phyloP scores from a whole-genome alignment of 225 moss, liverwort and hornwort species.

The Pseudoscleropodium purum region DNA sequence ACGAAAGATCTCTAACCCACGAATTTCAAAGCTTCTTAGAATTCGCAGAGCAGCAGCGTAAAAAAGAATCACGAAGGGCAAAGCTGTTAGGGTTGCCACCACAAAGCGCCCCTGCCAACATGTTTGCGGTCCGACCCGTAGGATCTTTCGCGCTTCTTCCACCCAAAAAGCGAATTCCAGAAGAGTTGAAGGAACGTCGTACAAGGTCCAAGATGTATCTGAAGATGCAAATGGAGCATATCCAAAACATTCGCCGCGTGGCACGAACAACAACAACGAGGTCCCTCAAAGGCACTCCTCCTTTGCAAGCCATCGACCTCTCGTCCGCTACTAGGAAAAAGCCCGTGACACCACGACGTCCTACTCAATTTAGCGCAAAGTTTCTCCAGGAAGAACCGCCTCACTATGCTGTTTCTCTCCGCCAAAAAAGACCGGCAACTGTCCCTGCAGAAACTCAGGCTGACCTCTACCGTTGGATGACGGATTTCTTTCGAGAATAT shows the following conservation, averaged over 20 bases:
- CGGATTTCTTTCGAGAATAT: slow-evolving; percentile 7
- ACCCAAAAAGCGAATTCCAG: not conserved
- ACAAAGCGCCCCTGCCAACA: not conserved
- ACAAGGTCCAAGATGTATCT: not conserved
- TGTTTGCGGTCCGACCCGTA: not conserved
- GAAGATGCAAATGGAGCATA: slow-evolving; percentile 17
- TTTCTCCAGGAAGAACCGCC: slow-evolving; percentile 7
- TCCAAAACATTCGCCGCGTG: slow-evolving; percentile 5
- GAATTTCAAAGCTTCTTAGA: slow-evolving; percentile 12
- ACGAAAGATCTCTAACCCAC: slow-evolving; percentile 5
- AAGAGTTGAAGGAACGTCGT: not conserved
- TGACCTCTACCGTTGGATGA: slow-evolving; percentile 15
- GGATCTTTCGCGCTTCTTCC: not conserved
- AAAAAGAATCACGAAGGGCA: not conserved
- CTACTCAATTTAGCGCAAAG: not conserved
- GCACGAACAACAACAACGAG: not conserved
- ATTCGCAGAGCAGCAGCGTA: not conserved
- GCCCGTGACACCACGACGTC: not conserved
- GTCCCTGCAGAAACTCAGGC: not conserved
- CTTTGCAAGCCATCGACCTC: slow-evolving; percentile 8
- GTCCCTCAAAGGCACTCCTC: not conserved
- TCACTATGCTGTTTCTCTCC: not conserved
- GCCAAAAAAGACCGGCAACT: not conserved
- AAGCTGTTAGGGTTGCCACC: slow-evolving; percentile 5
- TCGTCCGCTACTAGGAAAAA: not conserved